These are phyloP conservation scores for Acacia crassicarpa DNA, from an alignment of 306 rosid genomes.

Conservation along the genomic window DNA sequence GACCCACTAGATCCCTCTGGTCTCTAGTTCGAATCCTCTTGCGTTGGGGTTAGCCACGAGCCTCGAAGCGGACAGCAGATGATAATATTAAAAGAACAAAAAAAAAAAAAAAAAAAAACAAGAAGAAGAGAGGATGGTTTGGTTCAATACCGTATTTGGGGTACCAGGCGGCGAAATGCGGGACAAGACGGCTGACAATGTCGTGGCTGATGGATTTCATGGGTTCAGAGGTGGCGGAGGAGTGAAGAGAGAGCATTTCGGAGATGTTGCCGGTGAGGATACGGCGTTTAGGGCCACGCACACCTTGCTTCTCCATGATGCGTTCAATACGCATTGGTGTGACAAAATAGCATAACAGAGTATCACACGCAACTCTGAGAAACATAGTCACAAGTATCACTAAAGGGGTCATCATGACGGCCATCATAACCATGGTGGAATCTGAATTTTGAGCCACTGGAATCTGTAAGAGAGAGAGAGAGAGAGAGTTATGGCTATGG, in stretches of 20 bases:
- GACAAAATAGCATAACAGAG: constrained; percentile 57
- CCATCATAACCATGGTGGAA: constrained; percentile 35
- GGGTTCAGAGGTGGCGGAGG: constrained; percentile 67
- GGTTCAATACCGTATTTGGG: constrained; percentile 57
- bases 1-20: too few species aligned
- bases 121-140: background rate
- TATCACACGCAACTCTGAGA: constrained; percentile 49
- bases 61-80: too few species aligned
- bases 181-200: constrained; percentile 79
- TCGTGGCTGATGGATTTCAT: constrained; percentile 75
- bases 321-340: constrained; percentile 72
- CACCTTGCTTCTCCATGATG: constrained; percentile 88
- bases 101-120: too few species aligned
- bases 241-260: constrained; percentile 62
- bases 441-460: background rate
- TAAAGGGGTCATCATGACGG: constrained; percentile 39
- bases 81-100: too few species aligned
- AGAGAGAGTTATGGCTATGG: background rate
- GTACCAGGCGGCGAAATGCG: constrained; percentile 85
- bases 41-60: too few species aligned
- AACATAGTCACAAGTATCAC: constrained; percentile 37
- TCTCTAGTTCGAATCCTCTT: too few species aligned
- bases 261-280: constrained; percentile 72
- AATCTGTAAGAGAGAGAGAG: background rate
- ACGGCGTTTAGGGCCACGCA: constrained; percentile 75